phyloP scores from a whole-genome alignment of 129 eudicot species.

The Saussurea involucrata region DNA sequence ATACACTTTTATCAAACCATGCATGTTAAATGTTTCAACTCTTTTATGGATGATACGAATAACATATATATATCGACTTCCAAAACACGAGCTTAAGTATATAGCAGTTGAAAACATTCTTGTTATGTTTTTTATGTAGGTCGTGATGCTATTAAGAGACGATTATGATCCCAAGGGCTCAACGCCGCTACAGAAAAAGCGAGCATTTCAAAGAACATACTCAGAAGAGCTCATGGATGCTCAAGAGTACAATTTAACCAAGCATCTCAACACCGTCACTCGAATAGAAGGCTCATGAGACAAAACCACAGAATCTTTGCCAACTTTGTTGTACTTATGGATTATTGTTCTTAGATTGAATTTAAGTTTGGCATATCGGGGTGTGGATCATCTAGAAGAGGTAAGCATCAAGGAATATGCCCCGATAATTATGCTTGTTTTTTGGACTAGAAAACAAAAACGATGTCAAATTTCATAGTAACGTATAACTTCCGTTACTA shows the following conservation, averaged over 20 bases:
- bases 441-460: background rate
- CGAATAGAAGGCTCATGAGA: background rate
- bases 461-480: background rate
- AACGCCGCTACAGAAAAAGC: conserved; percentile 36
- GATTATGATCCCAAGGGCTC: conserved; percentile 32
- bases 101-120: background rate
- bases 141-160: conserved; percentile 42
- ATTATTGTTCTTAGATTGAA: background rate
- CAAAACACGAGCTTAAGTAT: background rate
- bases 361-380: background rate
- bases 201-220: conserved; percentile 54
- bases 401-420: background rate
- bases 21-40: background rate
- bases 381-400: background rate
- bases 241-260: conserved; percentile 70
- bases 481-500: background rate
- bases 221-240: conserved; percentile 74
- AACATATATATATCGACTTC: background rate
- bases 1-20: too few relatives aligned
- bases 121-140: conserved; percentile 38
- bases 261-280: conserved; percentile 34
- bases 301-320: background rate
- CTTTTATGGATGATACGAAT: background rate
- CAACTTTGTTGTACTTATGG: conserved; percentile 7
- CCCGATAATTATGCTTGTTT: background rate